phyloP scores from a whole-genome alignment of 2,329 filamentous ascomycete species.

The Fusarium annulatum region DNA sequence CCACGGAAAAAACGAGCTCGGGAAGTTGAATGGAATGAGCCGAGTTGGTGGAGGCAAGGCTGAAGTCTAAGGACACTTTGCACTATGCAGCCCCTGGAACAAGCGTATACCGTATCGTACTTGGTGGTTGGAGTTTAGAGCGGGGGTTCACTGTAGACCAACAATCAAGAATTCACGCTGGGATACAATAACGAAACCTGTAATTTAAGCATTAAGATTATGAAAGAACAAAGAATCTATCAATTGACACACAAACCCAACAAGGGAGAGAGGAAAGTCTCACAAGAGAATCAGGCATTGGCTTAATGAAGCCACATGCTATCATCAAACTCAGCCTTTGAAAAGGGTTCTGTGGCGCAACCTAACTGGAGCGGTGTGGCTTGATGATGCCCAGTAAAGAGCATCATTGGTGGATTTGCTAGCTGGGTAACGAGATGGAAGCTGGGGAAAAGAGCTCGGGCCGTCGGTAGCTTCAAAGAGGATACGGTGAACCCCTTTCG shows the following conservation, averaged over 20 bases:
- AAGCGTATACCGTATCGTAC: conserved; percentile 1
- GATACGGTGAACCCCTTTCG: conserved; percentile 14
- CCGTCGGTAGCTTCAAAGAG: conserved; percentile 19
- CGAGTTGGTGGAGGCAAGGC: conserved; percentile 40
- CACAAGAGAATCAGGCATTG: conserved; percentile 10
- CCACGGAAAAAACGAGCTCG: conserved; percentile 6
- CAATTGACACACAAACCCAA: background rate
- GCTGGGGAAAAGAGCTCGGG: conserved; percentile 29
- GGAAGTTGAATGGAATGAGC: conserved; percentile 18
- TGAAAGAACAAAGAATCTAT: background rate
- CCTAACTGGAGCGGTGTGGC: conserved; percentile 1
- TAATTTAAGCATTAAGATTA: background rate
- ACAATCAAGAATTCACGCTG: background rate
- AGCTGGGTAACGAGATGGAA: background rate
- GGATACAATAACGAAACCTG: background rate
- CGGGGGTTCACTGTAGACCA: background rate
- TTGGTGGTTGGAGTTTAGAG: conserved; percentile 12
- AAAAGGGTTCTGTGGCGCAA: conserved; percentile 21
- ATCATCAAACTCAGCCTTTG: conserved; percentile 33
- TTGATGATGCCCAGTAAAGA: background rate
- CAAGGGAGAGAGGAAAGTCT: conserved; percentile 12
- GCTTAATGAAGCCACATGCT: conserved; percentile 33
- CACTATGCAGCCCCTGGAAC: conserved; percentile 39
- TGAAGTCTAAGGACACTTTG: conserved; percentile 48
- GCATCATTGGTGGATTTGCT: conserved; percentile 26